These are phyloP conservation scores for Trichoderma oligosporum DNA, from an alignment of 2,329 filamentous ascomycete species.

Conservation along the genomic window DNA sequence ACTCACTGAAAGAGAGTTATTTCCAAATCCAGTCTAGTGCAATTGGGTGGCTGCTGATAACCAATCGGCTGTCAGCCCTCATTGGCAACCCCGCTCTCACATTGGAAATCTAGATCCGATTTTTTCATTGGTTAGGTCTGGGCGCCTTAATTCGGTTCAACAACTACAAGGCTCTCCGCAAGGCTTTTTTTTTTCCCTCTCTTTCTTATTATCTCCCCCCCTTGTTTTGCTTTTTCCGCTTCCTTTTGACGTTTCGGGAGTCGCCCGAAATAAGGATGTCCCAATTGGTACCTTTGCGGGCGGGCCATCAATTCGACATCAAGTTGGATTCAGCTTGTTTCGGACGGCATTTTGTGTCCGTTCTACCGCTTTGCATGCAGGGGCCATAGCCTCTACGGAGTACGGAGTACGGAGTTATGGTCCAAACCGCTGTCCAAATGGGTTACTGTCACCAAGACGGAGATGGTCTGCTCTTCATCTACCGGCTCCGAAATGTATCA, in stretches of 20 bases:
- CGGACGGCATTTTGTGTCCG: background rate
- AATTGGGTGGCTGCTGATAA: background rate
- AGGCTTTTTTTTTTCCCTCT: constrained; percentile 1
- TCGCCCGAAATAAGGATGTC: constrained; percentile 1
- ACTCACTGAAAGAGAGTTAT: background rate
- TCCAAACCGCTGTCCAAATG: background rate
- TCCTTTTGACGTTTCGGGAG: background rate
- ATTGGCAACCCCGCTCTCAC: no score
- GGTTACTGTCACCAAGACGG: no score
- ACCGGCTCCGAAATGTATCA: no score
- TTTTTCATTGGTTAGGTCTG: constrained; percentile 1
- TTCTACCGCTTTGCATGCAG: no score
- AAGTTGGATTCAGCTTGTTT: background rate
- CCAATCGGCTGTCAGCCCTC: constrained; percentile 16
- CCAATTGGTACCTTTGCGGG: background rate
- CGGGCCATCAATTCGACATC: background rate
- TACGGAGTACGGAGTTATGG: background rate
- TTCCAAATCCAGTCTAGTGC: background rate
- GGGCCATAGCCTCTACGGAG: no score
- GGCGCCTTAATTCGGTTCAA: constrained; percentile 11
- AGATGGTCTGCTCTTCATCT: no score
- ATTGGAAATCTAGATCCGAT: constrained; percentile 3
- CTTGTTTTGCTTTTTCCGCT: background rate
- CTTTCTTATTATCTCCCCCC: background rate
- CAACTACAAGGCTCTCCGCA: constrained; percentile 15